These are phyloP conservation scores for Tylopilus subfusipes DNA, from an alignment of 768 basidiomycete species.

Conservation along the genomic window DNA sequence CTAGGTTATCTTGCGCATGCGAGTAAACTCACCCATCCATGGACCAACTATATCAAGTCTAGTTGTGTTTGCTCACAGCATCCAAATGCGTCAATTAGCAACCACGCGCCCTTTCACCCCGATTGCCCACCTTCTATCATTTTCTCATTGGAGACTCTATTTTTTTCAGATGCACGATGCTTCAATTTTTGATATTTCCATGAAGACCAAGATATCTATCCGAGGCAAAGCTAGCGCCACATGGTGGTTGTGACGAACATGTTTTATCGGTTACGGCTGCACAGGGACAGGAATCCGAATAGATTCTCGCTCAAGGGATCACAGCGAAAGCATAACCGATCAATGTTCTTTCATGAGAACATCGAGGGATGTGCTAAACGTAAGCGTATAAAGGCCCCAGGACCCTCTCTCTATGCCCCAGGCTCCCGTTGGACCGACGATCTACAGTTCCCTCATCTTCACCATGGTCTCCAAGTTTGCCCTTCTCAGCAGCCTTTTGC, in stretches of 20 bases:
- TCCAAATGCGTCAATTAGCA: not conserved
- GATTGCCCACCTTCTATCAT: not conserved
- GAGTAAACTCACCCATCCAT: not conserved
- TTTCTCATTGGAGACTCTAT: not conserved
- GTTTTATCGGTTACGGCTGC: not conserved
- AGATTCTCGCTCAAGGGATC: too few relatives aligned
- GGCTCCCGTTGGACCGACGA: not conserved
- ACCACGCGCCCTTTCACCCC: not conserved
- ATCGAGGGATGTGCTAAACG: not conserved
- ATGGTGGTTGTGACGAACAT: not conserved
- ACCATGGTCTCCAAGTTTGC: conserved; percentile 19
- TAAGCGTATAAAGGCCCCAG: conserved; percentile 12
- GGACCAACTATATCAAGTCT: not conserved
- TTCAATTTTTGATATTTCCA: not conserved
- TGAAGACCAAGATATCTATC: not conserved
- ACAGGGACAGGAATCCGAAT: not conserved
- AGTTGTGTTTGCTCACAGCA: not conserved
- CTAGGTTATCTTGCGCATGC: not conserved
- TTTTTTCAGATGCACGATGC: not conserved
- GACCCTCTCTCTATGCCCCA: not conserved
- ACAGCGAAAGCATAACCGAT: not conserved
- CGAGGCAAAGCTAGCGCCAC: not conserved
- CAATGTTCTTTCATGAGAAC: not conserved
- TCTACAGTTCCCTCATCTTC: not conserved
- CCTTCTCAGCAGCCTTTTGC: conserved; percentile 16